Base-by-base conservation (phyloP, 306 rosid genomes). In the Coriaria nepalensis region DNA sequence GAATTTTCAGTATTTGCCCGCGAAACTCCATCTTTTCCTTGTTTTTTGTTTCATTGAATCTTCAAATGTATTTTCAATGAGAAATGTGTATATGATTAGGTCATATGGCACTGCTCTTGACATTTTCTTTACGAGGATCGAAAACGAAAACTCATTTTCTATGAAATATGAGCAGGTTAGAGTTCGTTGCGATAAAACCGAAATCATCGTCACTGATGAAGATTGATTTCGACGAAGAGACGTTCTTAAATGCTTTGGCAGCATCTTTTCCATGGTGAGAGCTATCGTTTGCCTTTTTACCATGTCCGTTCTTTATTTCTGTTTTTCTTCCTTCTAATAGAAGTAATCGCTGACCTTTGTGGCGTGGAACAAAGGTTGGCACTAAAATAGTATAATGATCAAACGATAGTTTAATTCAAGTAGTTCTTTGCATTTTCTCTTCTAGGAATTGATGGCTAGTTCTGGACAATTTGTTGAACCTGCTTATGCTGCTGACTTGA, bases 401-500 rank as follows among this genome's bases (percentile, higher is more conserved):
- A 20, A 20, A 20, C 29, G 29, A 20, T 20, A 20, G 29, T 20
- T 20, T 3, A 20, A 20, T 20, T 20, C 29, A 20, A 20, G 29
- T 20, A 20, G 29, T 20, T 20, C 29, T 20, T 20, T 20, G 29
- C 29, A 20, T 20, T 20, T 20, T 1, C 29, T 20, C 29, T 20
- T 20, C 68, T 82, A 85, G 96, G 96, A 77, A 67, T 54, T 80
- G 52, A 53, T 82, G 39, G 66, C 69, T 54, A 71, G 78, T 76
- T 73, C 85, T 0, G 69, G 80, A 40, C 55, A 68, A 4, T 73
- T 73, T 43, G 79, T 71, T 52, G 69, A 59, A 50, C 64, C 44
- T 6, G 94, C 98, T 14, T 65, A 59, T 63, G 98, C 98, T 40
- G 98, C 98, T 55, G 98, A 85, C 65, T 65, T 90, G 70, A 82